phyloP scores from a whole-genome alignment of 148 eudicot genomes.

The Silene uniflora region DNA sequence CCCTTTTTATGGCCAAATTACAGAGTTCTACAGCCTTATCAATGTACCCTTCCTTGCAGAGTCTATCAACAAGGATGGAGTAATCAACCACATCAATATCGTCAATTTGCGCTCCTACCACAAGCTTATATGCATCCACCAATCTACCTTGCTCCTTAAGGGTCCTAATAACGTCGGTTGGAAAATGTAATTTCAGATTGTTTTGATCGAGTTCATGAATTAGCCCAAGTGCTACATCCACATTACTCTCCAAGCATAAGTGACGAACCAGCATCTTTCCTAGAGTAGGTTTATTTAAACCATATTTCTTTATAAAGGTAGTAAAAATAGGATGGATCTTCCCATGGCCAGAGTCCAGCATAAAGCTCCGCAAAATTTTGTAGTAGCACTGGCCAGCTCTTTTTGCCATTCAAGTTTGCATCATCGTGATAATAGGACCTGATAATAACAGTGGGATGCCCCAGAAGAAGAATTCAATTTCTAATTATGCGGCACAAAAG shows the following conservation, averaged over 20 bases:
- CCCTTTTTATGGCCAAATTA: slow-evolving; percentile 50
- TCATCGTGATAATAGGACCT: slow-evolving; percentile 14
- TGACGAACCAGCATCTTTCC: slow-evolving; percentile 44
- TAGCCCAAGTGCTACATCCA: slow-evolving; percentile 51
- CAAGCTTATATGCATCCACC: slow-evolving; percentile 68
- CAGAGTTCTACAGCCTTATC: slow-evolving; percentile 73
- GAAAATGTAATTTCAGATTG: slow-evolving; percentile 33
- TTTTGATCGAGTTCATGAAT: slow-evolving; percentile 38
- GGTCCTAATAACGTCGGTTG: slow-evolving; percentile 36
- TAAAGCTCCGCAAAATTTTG: slow-evolving; percentile 42
- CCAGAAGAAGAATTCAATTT: not conserved
- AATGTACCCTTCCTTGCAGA: slow-evolving; percentile 68
- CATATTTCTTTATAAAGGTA: slow-evolving; percentile 51
- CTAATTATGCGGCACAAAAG: not conserved
- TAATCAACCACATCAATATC: slow-evolving; percentile 63
- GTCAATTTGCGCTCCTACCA: slow-evolving; percentile 41
- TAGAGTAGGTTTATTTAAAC: slow-evolving; percentile 41
- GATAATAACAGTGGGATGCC: not conserved
- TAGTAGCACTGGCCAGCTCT: slow-evolving; percentile 30
- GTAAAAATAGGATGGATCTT: slow-evolving; percentile 40
- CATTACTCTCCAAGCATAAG: slow-evolving; percentile 52
- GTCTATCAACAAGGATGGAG: slow-evolving; percentile 62
- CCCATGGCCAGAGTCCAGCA: slow-evolving; percentile 35
- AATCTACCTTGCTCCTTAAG: slow-evolving; percentile 50
- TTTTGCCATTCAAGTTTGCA: slow-evolving; percentile 34